Base-by-base conservation (phyloP, 352 stramenopile species). In the Blastocystis hominis region DNA sequence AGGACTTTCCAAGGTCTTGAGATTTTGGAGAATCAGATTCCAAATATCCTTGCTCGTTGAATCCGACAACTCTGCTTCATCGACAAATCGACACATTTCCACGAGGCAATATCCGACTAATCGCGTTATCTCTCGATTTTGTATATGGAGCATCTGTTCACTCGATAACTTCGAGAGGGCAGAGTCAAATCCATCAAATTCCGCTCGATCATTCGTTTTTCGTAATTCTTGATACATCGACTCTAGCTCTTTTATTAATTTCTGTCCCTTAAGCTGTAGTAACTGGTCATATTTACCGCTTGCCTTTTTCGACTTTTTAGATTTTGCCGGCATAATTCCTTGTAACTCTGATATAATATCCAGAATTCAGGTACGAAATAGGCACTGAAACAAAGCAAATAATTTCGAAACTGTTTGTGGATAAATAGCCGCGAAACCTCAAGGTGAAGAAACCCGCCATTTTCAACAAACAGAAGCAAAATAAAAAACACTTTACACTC, bases 401-500 rank as follows among this genome's bases (percentile, higher is more conserved):
- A n/a, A n/a, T n/a, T n/a, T n/a, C n/a, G n/a, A n/a, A n/a, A n/a
- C n/a, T n/a, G n/a, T n/a, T n/a, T n/a, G n/a, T n/a, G n/a, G n/a
- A n/a, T n/a, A n/a, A n/a, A n/a, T n/a, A n/a, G n/a, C n/a, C n/a
- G n/a, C n/a, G n/a, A n/a, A n/a, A n/a, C n/a, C n/a, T n/a, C n/a
- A n/a, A n/a, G n/a, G n/a, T n/a, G n/a, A n/a, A n/a, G n/a, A n/a
- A n/a, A n/a, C n/a, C n/a, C n/a, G n/a, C n/a, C n/a, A n/a, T n/a
- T n/a, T n/a, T n/a, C n/a, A n/a, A n/a, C n/a, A n/a, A n/a, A n/a
- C n/a, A n/a, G n/a, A n/a, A 20, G 9, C 10, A 20, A 30, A n/a
- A 72, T 10, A 50, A 76, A 30, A 76, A 50, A 76, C 64, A 76
- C 20, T 55, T 13, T 40, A 76, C 42, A 76, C 15, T 50, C 64